Evolutionary conservation across 2,329 filamentous ascomycete genomes (phyloP), one percentile per base, ranked within the genome.

Genomic region (Colletotrichum caudatum): DNA sequence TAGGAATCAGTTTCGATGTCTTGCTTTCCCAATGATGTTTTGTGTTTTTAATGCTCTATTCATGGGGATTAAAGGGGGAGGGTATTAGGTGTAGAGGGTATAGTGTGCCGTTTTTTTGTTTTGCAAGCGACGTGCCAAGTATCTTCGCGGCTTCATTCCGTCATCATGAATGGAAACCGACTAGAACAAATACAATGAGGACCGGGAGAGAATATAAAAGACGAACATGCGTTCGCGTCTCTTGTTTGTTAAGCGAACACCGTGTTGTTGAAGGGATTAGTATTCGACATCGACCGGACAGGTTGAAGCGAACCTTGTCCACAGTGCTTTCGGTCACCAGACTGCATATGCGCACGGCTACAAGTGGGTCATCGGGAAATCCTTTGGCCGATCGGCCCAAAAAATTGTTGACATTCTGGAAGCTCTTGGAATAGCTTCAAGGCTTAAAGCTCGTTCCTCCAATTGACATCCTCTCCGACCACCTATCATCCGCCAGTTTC

Each of bases 361-460:
- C 11, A 14, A 9, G 65, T 71, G 63, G 73, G 71, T 56, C 66
- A 50, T 57, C 64, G 71, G 73, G 61, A 74, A 74, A 74, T 73
- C 41, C 23, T 65, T 66, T 56, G 57, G 50, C 73, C 73, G 73
- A 71, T 61, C n/a, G 68, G 35, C 56, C 71, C 73, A 74, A 77
- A 82, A 82, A 81, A 81, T 81, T 81, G 78, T 77, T 76, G 75
- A 72, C 75, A 76, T 81, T 82, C 79, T 82, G 79, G 81, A 82
- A 82, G 81, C 79, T 81, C 75, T 82, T 82, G 71, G 81, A 74
- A 77, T 74, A 80, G 78, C 76, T 78, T 80, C 80, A 79, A 72
- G 74, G 71, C 72, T 75, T 76, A 74, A 78, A 76, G 70, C 71
- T 75, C 71, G 69, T 77, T 72, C 71, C 76, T 74, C 72, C 73